A percentile compares a stretch with the other conserved stretches of the same genome.
Conservation (phyloP, 129 eudicot genomes). For the Saussurea involucrata region DNA sequence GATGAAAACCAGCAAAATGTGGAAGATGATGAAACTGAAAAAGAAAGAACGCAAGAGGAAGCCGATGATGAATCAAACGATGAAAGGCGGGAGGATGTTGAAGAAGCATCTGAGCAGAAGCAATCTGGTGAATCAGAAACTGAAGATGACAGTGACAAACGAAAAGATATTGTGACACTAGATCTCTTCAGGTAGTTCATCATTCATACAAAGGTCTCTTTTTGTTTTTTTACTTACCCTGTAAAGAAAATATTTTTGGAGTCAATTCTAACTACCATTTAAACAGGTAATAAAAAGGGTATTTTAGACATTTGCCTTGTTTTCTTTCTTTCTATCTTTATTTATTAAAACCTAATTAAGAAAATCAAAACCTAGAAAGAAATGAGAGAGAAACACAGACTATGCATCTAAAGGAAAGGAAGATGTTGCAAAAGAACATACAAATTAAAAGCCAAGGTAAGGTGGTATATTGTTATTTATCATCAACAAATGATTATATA, state of each 20-base stretch:
- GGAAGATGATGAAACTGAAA: not conserved
- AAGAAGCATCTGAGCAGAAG: not conserved
- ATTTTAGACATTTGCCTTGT: not conserved
- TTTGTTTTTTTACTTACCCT: not conserved
- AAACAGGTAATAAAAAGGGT: not conserved
- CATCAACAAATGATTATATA: too few relatives aligned
- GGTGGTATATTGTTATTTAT: too few relatives aligned
- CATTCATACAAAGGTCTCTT: not conserved
- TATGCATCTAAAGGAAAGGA: too few relatives aligned
- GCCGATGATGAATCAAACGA: not conserved
- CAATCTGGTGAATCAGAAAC: not conserved
- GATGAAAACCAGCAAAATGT: not conserved
- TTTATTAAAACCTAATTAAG: too few relatives aligned
- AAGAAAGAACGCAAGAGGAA: not conserved
- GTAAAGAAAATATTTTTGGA: not conserved
- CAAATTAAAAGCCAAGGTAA: too few relatives aligned
- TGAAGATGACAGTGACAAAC: not conserved
- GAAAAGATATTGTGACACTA: not conserved
- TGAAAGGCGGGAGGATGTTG: not conserved
- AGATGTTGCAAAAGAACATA: too few relatives aligned
- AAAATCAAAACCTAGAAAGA: too few relatives aligned
- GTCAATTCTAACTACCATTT: not conserved
- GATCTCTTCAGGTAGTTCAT: not conserved
- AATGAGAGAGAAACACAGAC: too few relatives aligned
- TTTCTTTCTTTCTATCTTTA: not conserved